Conservation (phyloP, 805 yeast genomes). For the Helenozyma baotianmanensis region DNA sequence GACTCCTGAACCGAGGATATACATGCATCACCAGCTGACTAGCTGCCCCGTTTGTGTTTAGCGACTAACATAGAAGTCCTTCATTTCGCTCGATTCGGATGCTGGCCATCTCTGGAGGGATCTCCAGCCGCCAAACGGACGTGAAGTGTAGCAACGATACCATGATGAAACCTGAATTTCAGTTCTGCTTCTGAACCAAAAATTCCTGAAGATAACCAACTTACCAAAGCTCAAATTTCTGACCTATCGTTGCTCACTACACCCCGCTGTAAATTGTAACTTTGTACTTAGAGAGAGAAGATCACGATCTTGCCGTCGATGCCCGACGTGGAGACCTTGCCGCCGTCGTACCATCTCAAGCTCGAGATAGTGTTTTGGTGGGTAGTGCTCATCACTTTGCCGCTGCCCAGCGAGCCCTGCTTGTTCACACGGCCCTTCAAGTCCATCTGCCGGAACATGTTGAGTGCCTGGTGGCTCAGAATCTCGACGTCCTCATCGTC, state of each 20-base stretch:
- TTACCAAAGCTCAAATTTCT: slow-evolving; percentile 60
- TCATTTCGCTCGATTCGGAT: slow-evolving; percentile 1
- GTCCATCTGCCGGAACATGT: slow-evolving; percentile 94
- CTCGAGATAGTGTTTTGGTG: slow-evolving; percentile 89
- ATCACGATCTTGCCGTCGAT: slow-evolving; percentile 90
- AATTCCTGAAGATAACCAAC: slow-evolving; percentile 66
- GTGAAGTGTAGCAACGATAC: slow-evolving; percentile 15
- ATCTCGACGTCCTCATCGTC: slow-evolving; percentile 54
- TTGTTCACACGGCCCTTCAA: slow-evolving; percentile 75
- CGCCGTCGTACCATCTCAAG: slow-evolving; percentile 45
- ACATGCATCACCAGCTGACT: slow-evolving; percentile 99
- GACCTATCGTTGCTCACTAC: slow-evolving; percentile 18
- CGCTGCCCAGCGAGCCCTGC: slow-evolving; percentile 25
- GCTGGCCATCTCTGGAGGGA: slow-evolving; percentile 14
- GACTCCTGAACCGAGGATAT: slow-evolving; percentile 73
- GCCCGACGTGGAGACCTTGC: slow-evolving; percentile 64
- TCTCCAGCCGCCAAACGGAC: slow-evolving; percentile 8
- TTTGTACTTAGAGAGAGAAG: slow-evolving; percentile 32
- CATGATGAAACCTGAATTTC: slow-evolving; percentile 67
- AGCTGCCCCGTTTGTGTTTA: slow-evolving; percentile 1
- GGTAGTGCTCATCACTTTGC: slow-evolving; percentile 56
- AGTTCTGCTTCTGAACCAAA: slow-evolving; percentile 96
- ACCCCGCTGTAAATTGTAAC: background rate
- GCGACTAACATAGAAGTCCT: background rate
- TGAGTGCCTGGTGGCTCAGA: slow-evolving; percentile 72